A percentile compares a stretch with the other conserved stretches of the same genome.
phyloP scores from a whole-genome alignment of 495 filamentous ascomycete species.

The Podospora sp. region DNA sequence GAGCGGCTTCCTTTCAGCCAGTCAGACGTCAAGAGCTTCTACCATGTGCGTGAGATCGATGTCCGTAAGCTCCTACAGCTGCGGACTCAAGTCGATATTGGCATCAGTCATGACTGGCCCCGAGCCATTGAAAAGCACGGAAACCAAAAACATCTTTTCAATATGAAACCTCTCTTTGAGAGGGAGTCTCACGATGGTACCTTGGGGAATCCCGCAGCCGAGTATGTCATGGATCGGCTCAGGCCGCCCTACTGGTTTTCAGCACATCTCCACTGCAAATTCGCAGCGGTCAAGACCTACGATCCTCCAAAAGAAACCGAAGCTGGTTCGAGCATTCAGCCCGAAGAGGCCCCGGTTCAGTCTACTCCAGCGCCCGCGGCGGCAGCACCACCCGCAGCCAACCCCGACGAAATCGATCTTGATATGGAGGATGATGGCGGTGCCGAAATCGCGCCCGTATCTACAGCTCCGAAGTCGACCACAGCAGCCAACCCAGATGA shows the following conservation, averaged over 20 bases:
- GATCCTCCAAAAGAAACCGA: slow-evolving; percentile 36
- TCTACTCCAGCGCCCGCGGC: not conserved
- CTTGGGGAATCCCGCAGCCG: slow-evolving; percentile 77
- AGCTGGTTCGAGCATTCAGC: slow-evolving; percentile 4
- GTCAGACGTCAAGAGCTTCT: slow-evolving; percentile 74
- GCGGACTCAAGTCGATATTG: slow-evolving; percentile 80
- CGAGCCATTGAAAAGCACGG: slow-evolving; percentile 75
- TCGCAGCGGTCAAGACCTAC: slow-evolving; percentile 71
- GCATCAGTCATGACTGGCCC: slow-evolving; percentile 96
- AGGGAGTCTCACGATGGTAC: slow-evolving; percentile 70
- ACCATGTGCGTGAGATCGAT: slow-evolving; percentile 90
- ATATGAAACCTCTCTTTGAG: slow-evolving; percentile 69
- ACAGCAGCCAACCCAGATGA: slow-evolving; percentile 50
- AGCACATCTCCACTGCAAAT: slow-evolving; percentile 89
- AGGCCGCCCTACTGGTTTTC: slow-evolving; percentile 90
- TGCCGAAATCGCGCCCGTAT: not conserved
- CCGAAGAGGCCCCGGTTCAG: not conserved
- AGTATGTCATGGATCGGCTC: slow-evolving; percentile 75
- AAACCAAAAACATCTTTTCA: slow-evolving; percentile 62
- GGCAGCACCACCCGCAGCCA: not conserved
- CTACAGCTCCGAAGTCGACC: not conserved
- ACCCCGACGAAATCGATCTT: slow-evolving; percentile 23
- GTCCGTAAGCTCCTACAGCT: slow-evolving; percentile 86
- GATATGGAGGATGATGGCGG: slow-evolving; percentile 27
- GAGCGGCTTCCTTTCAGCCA: slow-evolving; percentile 84